Evolutionary conservation across 345 rosid species (phyloP), one percentile per base, ranked within the genome.

Genomic region (Barbarea vulgaris): DNA sequence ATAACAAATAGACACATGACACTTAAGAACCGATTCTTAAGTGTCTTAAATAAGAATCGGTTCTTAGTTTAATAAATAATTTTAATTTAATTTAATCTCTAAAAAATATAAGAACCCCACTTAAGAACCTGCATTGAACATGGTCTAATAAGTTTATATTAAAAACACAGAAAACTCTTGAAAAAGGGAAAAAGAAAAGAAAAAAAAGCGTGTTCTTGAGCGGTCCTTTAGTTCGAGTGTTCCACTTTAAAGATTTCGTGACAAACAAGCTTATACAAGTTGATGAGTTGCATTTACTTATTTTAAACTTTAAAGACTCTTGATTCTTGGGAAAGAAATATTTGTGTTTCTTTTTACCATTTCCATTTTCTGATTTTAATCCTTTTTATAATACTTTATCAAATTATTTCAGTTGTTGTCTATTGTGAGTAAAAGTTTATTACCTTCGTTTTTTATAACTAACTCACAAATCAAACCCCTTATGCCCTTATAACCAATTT

Each of bases 191-290:
- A 54, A 24, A 18, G 2, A 19, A 36, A 52, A 22, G 6, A 27
- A 15, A 27, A 15, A 27, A 67, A 54, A 76, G 75, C 18, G 36
- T 24, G 18, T 60, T 22, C 48, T 44, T 44, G 48, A 44, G 48
- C 19, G 1, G 46, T 13, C n/a, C 46, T 44, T 44, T 44, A 44
- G 50, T 44, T 44, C 13, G 7, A 62, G 21, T 56, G 62, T 75
- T 37, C 6, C 5, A 41, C 79, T 76, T 76, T 76, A 28, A 41
- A 63, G 80, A 36, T 77, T 70, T 54, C 75, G 59, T 77, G 75
- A 70, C 10, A 15, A 76, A 69, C 59, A 69, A 54, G 74, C 17
- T 42, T 60, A 41, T 27, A 58, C 73, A 67, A 61, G 22, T 72
- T 50, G 69, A 61, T 50, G 31, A 41, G 64, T 64, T 28, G 36